Percentiles rank a stretch among this genome's conserved stretches.
phyloP scores from a whole-genome alignment of 1,284 basidiomycete species.

The Rhodotorula sp. region DNA sequence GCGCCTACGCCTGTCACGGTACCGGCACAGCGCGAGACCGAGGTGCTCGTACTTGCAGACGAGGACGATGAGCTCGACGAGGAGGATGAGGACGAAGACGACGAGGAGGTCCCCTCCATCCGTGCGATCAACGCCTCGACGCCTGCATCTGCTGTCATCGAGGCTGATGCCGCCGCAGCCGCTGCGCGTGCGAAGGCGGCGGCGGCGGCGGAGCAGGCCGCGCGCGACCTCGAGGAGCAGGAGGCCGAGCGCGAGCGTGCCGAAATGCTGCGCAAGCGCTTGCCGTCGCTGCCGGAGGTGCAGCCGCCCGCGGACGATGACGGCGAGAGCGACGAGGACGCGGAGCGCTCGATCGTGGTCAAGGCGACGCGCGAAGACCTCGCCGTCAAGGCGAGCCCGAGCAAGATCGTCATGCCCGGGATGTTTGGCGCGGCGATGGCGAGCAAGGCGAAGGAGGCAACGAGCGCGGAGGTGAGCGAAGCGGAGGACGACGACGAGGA shows the following conservation, averaged over 20 bases:
- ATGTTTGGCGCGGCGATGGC: constrained; percentile 19
- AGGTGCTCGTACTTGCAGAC: not conserved
- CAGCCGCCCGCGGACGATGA: constrained; percentile 15
- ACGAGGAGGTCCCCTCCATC: constrained; percentile 15
- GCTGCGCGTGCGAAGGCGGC: not conserved
- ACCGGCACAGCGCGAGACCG: not conserved
- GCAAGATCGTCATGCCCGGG: constrained; percentile 36
- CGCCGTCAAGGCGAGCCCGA: constrained; percentile 14
- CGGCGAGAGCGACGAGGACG: constrained; percentile 14
- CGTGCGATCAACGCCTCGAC: constrained; percentile 24
- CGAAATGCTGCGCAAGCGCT: constrained; percentile 7
- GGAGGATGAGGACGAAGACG: constrained; percentile 17
- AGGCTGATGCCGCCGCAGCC: not conserved
- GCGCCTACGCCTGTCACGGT: too few species aligned
- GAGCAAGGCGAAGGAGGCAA: not conserved
- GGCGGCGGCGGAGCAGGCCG: constrained; percentile 18
- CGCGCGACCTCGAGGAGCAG: constrained; percentile 23
- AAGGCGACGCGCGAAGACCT: constrained; percentile 20
- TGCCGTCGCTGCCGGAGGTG: constrained; percentile 21
- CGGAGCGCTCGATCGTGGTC: constrained; percentile 1
- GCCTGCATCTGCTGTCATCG: constrained; percentile 2
- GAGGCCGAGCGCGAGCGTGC: constrained; percentile 24
- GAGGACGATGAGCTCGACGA: constrained; percentile 13
- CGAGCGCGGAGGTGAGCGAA: constrained; percentile 10
- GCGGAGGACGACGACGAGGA: constrained; percentile 16